Evolutionary conservation across 352 stramenopile species (phyloP).

Genomic region (Paralagenidium karlingii): DNA sequence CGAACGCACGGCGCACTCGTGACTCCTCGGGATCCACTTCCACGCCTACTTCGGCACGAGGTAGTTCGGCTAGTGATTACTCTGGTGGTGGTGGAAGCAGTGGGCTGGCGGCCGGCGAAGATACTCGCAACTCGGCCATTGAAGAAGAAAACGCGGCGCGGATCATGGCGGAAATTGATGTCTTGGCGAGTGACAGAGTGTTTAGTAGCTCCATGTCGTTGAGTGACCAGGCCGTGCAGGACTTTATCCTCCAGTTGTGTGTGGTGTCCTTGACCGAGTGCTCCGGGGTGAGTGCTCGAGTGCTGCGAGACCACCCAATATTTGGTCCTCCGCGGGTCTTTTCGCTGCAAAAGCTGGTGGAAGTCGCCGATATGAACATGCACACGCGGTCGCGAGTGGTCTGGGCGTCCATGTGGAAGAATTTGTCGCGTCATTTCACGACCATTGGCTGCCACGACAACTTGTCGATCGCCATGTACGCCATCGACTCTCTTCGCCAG

Average conservation of each 20-base stretch:
- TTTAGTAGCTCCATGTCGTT: constrained; percentile 84
- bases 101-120: constrained; percentile 18
- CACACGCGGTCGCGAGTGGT: constrained; percentile 90
- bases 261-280: constrained; percentile 87
- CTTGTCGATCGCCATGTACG: constrained; percentile 95
- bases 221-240: constrained; percentile 55
- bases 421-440: constrained; percentile 96
- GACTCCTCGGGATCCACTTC: constrained; percentile 1
- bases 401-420: constrained; percentile 97
- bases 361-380: constrained; percentile 99
- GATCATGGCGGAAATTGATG: constrained; percentile 78
- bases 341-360: constrained; percentile 97
- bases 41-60: constrained; percentile 39
- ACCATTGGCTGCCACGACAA: constrained; percentile 95
- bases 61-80: constrained; percentile 10
- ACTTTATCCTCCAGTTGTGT: constrained; percentile 87
- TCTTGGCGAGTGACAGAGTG: constrained; percentile 81
- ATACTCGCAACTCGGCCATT: constrained; percentile 53
- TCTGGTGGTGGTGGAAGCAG: neutral
- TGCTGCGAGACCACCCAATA: too few species aligned
- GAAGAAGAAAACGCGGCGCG: constrained; percentile 78
- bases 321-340: constrained; percentile 87
- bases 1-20: neutral
- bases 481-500: constrained; percentile 98
- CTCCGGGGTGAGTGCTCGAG: constrained; percentile 37